Conservation (phyloP, 2,329 filamentous ascomycete species). For the Ustilaginoidea virens region DNA sequence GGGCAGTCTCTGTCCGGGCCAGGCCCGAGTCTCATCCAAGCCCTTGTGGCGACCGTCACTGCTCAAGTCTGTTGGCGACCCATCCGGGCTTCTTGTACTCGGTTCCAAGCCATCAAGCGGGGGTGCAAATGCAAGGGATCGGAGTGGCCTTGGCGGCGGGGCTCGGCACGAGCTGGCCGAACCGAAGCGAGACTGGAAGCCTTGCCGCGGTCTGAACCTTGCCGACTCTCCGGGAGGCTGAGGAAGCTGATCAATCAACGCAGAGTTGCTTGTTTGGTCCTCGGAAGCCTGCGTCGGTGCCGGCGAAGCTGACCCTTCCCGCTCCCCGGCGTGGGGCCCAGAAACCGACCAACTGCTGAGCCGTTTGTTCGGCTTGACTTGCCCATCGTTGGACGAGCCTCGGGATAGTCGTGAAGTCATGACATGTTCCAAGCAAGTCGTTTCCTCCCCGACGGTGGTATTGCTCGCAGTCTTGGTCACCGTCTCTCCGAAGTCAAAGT, state of each 20-base stretch:
- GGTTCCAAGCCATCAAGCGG: constrained; percentile 7
- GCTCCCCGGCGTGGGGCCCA: constrained; percentile 4
- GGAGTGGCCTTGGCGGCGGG: constrained; percentile 9
- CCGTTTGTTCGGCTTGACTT: not conserved
- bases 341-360: not conserved
- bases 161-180: constrained; percentile 9
- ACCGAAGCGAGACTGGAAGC: constrained; percentile 12
- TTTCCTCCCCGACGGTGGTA: not conserved
- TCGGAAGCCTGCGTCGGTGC: constrained; percentile 1
- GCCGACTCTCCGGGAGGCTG: constrained; percentile 1
- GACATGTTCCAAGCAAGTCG: not conserved
- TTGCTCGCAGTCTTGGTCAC: constrained; percentile 9
- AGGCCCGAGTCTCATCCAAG: constrained; percentile 3
- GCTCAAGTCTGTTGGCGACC: constrained; percentile 6
- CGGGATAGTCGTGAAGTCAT: too few relatives aligned
- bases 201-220: constrained; percentile 1
- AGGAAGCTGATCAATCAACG: constrained; percentile 4
- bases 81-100: constrained; percentile 10
- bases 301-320: constrained; percentile 4
- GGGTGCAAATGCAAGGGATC: constrained; percentile 9
- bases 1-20: constrained; percentile 5
- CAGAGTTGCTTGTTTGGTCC: constrained; percentile 1
- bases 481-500: constrained; percentile 21
- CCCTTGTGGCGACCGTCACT: constrained; percentile 5
- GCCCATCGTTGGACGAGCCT: too few relatives aligned